These are phyloP conservation scores for Exsudoporus floridanus DNA, from an alignment of 1,284 basidiomycete genomes.

Conservation along the genomic window DNA sequence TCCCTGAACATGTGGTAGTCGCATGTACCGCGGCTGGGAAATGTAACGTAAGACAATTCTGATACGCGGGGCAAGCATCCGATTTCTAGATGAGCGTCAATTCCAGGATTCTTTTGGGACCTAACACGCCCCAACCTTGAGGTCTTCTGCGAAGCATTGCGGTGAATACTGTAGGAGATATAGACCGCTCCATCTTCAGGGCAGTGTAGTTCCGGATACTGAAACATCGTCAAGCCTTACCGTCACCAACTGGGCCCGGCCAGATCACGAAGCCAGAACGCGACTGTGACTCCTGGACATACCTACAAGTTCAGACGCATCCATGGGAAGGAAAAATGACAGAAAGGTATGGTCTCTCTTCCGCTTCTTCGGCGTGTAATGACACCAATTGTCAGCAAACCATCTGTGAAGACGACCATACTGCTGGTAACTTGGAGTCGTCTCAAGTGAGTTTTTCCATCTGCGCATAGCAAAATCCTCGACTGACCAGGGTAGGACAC, in stretches of 20 bases:
- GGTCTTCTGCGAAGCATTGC: not conserved
- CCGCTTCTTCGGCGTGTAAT: constrained; percentile 3
- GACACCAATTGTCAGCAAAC: constrained; percentile 13
- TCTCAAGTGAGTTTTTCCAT: constrained; percentile 11
- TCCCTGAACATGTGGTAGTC: constrained; percentile 18
- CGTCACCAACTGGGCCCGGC: not conserved
- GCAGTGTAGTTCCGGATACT: constrained; percentile 3
- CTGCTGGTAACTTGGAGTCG: not conserved
- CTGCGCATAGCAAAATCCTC: not conserved
- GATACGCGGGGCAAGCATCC: not conserved
- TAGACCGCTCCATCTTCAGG: constrained; percentile 10
- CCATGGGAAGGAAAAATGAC: not conserved
- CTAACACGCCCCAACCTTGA: constrained; percentile 18
- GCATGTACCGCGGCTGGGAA: constrained; percentile 7
- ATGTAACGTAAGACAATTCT: constrained; percentile 3
- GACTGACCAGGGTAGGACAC: constrained; percentile 9
- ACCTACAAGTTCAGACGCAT: not conserved
- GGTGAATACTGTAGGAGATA: constrained; percentile 12
- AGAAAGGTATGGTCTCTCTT: constrained; percentile 15
- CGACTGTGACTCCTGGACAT: constrained; percentile 3
- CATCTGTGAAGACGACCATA: not conserved
- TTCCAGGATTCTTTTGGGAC: not conserved
- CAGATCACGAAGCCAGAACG: not conserved
- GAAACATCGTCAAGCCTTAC: not conserved
- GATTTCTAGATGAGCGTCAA: constrained; percentile 12